phyloP scores from a whole-genome alignment of 345 rosid genomes.

The Theobroma cacao region DNA sequence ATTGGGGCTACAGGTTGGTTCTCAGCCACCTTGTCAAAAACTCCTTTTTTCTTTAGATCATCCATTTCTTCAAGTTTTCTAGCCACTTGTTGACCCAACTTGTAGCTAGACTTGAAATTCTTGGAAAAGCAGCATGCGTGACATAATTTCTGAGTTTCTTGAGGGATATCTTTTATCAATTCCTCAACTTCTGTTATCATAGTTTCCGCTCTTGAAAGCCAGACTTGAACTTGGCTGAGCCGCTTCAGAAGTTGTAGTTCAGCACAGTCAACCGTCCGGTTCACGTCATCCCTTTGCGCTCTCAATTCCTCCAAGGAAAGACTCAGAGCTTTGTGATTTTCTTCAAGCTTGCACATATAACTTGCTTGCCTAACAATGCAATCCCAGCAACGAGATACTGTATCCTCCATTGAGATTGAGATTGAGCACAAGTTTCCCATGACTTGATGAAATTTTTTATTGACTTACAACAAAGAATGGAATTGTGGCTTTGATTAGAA shows the following conservation, averaged over 20 bases:
- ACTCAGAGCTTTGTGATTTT: too few species aligned
- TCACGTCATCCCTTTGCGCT: too few species aligned
- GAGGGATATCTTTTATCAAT: slow-evolving; percentile 9
- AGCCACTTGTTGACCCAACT: slow-evolving; percentile 25
- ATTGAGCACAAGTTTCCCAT: too few species aligned
- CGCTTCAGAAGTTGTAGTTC: slow-evolving; percentile 10
- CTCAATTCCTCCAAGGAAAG: too few species aligned
- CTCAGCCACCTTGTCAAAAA: slow-evolving; percentile 24
- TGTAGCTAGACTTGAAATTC: not conserved
- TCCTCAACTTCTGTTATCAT: slow-evolving; percentile 28
- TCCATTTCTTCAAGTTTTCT: slow-evolving; percentile 25
- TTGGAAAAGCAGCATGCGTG: not conserved
- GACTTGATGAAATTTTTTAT: too few species aligned
- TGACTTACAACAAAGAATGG: too few species aligned
- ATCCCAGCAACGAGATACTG: too few species aligned
- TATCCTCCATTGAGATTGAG: too few species aligned
- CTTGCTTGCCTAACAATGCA: too few species aligned
- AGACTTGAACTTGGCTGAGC: slow-evolving; percentile 24
- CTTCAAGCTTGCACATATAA: too few species aligned
- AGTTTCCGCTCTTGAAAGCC: slow-evolving; percentile 32
- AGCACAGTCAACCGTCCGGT: too few species aligned
- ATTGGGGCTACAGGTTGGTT: not conserved
- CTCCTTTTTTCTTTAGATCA: slow-evolving; percentile 27
- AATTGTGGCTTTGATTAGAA: too few species aligned
- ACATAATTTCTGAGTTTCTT: slow-evolving; percentile 11